Conservation (phyloP, 75 land plant species). For the Chamaecyparis obtusa region DNA sequence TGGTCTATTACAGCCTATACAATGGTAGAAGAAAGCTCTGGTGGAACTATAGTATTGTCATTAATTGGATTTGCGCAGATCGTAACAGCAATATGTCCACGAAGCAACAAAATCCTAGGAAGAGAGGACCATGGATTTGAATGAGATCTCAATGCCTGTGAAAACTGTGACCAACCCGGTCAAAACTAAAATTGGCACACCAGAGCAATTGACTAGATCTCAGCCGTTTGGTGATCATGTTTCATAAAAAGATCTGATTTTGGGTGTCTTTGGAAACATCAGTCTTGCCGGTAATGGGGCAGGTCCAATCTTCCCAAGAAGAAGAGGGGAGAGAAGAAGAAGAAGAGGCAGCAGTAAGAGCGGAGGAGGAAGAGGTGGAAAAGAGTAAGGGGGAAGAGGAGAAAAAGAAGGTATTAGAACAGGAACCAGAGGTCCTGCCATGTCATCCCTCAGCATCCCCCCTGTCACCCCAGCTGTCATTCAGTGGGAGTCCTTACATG, state of each 20-base stretch:
- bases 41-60: not conserved
- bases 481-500: slow-evolving; percentile 51
- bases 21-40: not conserved
- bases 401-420: slow-evolving; percentile 55
- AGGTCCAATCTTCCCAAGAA: slow-evolving; percentile 10
- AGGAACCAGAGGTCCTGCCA: slow-evolving; percentile 82
- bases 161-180: not conserved
- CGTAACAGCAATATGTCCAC: not conserved
- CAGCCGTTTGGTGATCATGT: not conserved
- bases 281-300: not conserved
- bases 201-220: not conserved
- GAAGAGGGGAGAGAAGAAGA: not conserved
- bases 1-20: not conserved
- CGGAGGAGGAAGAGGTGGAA: not conserved
- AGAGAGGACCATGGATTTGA: not conserved
- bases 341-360: not conserved
- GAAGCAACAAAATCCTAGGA: not conserved
- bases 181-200: not conserved
- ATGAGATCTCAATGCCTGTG: not conserved
- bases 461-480: slow-evolving; percentile 73
- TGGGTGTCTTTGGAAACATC: not conserved
- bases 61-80: not conserved
- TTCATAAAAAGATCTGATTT: not conserved
- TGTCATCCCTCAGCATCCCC: slow-evolving; percentile 82
- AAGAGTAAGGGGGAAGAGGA: not conserved